Conservation (phyloP, 2,329 filamentous ascomycete species). For the Amylocarpus encephaloides region DNA sequence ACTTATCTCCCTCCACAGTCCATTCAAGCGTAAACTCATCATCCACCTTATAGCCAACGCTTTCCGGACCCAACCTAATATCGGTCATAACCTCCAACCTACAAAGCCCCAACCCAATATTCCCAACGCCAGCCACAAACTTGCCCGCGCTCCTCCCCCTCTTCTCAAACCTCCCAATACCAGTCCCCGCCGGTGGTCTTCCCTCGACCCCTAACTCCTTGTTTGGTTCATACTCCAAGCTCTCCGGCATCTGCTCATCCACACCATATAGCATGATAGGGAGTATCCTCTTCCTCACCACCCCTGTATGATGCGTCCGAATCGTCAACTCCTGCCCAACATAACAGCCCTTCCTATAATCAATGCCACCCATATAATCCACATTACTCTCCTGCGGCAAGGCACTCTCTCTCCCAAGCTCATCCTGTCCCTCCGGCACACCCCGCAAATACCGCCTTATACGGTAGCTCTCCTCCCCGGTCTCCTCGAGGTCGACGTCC, state of each 20-base stretch:
- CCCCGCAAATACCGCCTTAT: constrained; percentile 73
- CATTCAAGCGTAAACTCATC: no score
- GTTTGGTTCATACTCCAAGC: constrained; percentile 43
- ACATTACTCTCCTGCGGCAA: constrained; percentile 87
- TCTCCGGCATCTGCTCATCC: constrained; percentile 34
- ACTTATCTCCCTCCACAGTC: no score
- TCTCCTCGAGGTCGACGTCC: constrained; percentile 35
- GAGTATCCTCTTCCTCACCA: constrained; percentile 84
- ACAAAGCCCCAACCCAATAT: constrained; percentile 81
- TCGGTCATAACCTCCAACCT: neutral
- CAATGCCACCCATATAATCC: constrained; percentile 77
- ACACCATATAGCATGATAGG: constrained; percentile 67
- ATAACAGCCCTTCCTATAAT: constrained; percentile 96
- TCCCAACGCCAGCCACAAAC: constrained; percentile 72
- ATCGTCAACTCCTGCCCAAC: constrained; percentile 96
- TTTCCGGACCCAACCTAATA: no score
- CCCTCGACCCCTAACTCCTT: constrained; percentile 21
- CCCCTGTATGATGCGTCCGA: constrained; percentile 86
- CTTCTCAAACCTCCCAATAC: constrained; percentile 46
- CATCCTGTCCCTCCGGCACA: constrained; percentile 75
- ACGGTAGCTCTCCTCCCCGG: constrained; percentile 57
- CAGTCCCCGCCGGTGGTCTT: constrained; percentile 35
- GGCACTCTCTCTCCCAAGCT: constrained; percentile 65
- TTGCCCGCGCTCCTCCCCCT: constrained; percentile 71
- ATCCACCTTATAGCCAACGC: no score